These are phyloP conservation scores for Geosmithia flava DNA, from an alignment of 2,329 filamentous ascomycete species.

Conservation along the genomic window DNA sequence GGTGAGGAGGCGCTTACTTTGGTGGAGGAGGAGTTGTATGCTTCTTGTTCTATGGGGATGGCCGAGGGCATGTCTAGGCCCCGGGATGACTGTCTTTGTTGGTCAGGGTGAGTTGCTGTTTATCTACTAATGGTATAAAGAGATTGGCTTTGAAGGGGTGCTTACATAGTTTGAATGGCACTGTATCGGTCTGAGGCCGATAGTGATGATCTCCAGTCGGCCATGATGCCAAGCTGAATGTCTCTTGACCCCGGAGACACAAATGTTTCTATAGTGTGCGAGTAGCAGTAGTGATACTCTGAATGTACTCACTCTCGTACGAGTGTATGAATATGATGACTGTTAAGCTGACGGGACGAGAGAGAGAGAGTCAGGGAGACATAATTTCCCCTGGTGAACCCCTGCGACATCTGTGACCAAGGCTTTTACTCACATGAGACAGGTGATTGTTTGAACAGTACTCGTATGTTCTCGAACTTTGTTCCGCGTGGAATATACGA, in stretches of 20 bases:
- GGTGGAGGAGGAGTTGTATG: slow-evolving; percentile 44
- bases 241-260: not conserved
- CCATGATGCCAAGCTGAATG: not conserved
- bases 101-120: not conserved
- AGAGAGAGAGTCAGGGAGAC: not conserved
- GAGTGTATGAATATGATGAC: too few species aligned
- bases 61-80: slow-evolving; percentile 28
- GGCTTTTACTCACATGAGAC: not conserved
- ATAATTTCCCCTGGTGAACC: not conserved
- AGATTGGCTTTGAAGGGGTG: not conserved
- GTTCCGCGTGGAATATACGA: too few species aligned
- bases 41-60: slow-evolving; percentile 52
- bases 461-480: too few species aligned
- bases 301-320: too few species aligned
- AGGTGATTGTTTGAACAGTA: not conserved
- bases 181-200: slow-evolving; percentile 49
- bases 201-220: slow-evolving; percentile 37
- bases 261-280: not conserved
- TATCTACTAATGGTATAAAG: not conserved
- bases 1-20: slow-evolving; percentile 30
- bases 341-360: too few species aligned
- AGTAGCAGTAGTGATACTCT: too few species aligned
- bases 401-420: not conserved
- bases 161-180: slow-evolving; percentile 40
- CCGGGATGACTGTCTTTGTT: not conserved